phyloP scores from a whole-genome alignment of 2,329 filamentous ascomycete genomes.

The Atkinsonella texensis region DNA sequence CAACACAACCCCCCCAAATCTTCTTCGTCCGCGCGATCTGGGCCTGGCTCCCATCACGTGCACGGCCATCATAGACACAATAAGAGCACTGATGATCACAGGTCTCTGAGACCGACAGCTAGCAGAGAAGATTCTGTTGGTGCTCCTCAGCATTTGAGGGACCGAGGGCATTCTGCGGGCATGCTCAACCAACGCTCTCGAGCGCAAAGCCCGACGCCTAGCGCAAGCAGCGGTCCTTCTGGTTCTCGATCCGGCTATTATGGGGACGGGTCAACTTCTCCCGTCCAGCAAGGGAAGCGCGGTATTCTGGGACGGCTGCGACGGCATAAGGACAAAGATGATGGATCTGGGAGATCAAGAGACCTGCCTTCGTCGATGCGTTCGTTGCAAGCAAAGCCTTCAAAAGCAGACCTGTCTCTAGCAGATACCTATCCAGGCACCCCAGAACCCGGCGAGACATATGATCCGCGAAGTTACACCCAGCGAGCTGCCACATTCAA shows the following conservation, averaged over 20 bases:
- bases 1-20: constrained; percentile 42
- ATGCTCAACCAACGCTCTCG: constrained; percentile 43
- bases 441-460: constrained; percentile 18
- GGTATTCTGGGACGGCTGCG: constrained; percentile 39
- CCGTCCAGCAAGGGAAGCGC: constrained; percentile 39
- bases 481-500: constrained; percentile 42
- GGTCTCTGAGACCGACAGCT: constrained; percentile 55
- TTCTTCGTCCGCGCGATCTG: constrained; percentile 49
- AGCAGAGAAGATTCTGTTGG: constrained; percentile 56
- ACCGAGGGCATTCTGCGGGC: constrained; percentile 33
- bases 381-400: constrained; percentile 39
- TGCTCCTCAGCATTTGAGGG: constrained; percentile 36
- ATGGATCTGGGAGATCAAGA: constrained; percentile 30
- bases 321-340: constrained; percentile 44
- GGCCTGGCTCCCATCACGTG: constrained; percentile 50
- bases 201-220: constrained; percentile 73
- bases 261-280: constrained; percentile 46
- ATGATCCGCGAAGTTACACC: constrained; percentile 15
- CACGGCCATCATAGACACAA: constrained; percentile 59
- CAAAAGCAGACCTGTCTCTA: constrained; percentile 33
- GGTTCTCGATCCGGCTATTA: constrained; percentile 34
- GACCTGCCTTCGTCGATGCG: constrained; percentile 40
- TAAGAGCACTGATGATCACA: constrained; percentile 54
- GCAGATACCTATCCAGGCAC: constrained; percentile 22
- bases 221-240: constrained; percentile 46